Evolutionary conservation across 352 stramenopile species (phyloP), one percentile per base, ranked within the genome.

Genomic region (Globisporangium recalcitrans): DNA sequence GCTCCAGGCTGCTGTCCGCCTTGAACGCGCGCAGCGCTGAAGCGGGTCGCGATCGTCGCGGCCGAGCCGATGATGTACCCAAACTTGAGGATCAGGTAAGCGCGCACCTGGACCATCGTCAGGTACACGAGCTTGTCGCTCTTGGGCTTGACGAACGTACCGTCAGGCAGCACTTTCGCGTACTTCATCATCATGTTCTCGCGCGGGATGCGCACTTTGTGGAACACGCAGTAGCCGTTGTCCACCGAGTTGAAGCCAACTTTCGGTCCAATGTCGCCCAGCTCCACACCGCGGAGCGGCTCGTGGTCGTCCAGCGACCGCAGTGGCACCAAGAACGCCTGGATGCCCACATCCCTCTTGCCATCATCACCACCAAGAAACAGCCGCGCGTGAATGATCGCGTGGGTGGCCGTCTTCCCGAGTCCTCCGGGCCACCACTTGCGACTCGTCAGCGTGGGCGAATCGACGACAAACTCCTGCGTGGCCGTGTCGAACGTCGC

Each of bases 401-500:
- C 93, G 67, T 97, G 85, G 63, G 87, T 98, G 24, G 87, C 91
- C 0, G 90, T 97, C 61, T 89, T 87, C n/a, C 89, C 94, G 6
- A 98, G 72, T 2, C 87, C 96, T 26, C 92, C 93, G 7, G 94
- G 94, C 97, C 97, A 99, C 84, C 97, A 98, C 73, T 99, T 99
- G 62, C 82, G 78, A 52, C 80, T 88, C 31, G 95, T 98, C 29
- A 98, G 64, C 14, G 94, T 98, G 0, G 97, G 97, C 8, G 91
- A 97, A 73, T 99, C 68, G 58, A 99, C 86, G 26, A 98, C 78
- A 65, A 96, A 99, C 73, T 97, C 91, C 60, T 98, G 83, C 3
- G 73, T 81, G 27, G 83, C 70, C 49, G 87, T 85, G 42, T 98
- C 70, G 71, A 96, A 99, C 1, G 77, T 93, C 0, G 96, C 96